phyloP scores from a whole-genome alignment of 2,329 filamentous ascomycete species.

The Cadophora gregata region DNA sequence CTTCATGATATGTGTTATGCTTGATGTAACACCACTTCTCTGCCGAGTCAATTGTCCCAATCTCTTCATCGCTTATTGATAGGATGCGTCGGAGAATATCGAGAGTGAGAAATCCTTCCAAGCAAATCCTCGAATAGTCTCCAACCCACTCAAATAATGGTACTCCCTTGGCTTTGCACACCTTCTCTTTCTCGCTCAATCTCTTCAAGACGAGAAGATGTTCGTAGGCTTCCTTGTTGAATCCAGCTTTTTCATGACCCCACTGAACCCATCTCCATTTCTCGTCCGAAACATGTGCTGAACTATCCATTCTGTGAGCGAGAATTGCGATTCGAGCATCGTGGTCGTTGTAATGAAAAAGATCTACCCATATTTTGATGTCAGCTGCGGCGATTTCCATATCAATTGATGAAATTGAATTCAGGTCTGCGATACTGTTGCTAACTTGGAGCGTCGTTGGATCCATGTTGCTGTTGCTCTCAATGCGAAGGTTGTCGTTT shows the following conservation, averaged over 20 bases:
- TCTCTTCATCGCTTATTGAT: neutral
- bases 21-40: conserved; percentile 12
- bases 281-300: neutral
- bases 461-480: neutral
- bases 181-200: neutral
- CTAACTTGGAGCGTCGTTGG: neutral
- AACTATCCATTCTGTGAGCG: neutral
- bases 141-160: neutral
- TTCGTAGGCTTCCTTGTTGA: conserved; percentile 9
- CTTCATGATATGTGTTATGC: too few species aligned
- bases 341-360: neutral
- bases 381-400: neutral
- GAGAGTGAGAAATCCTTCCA: conserved; percentile 1
- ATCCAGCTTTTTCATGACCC: neutral
- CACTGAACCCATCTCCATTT: neutral
- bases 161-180: neutral
- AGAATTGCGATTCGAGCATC: neutral
- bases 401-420: too few species aligned
- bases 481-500: neutral
- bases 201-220: neutral
- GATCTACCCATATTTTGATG: neutral
- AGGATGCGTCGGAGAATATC: neutral
- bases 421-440: neutral
- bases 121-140: neutral
- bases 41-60: neutral